Percentiles rank a stretch among this genome's conserved stretches.
These are phyloP conservation scores for Cadophora malorum DNA, from an alignment of 2,329 filamentous ascomycete species.

Conservation along the genomic window DNA sequence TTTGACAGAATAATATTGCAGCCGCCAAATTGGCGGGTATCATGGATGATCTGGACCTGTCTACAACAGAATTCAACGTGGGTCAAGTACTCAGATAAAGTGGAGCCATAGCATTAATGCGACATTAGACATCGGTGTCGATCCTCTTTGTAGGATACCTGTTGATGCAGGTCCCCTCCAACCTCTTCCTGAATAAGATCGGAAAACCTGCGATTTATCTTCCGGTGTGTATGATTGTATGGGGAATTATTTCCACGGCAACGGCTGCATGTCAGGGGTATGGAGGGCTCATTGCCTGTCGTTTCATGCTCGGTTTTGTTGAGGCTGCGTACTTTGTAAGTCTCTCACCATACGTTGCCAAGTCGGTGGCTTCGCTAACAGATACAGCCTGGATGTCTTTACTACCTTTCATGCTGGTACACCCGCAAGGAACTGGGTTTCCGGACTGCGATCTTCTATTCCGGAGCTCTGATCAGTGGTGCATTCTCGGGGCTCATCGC, in stretches of 20 bases:
- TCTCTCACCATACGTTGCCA: background rate
- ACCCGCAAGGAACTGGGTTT: slow-evolving; percentile 71
- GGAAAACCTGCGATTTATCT: slow-evolving; percentile 58
- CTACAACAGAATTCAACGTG: slow-evolving; percentile 51
- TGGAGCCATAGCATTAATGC: slow-evolving; percentile 14
- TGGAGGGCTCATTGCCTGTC: slow-evolving; percentile 52
- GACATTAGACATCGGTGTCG: slow-evolving; percentile 48
- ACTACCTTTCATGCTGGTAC: slow-evolving; percentile 72
- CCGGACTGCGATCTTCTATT: slow-evolving; percentile 70
- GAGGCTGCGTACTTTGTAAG: slow-evolving; percentile 62
- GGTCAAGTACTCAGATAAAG: background rate
- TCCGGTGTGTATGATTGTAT: slow-evolving; percentile 55
- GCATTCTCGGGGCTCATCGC: slow-evolving; percentile 73
- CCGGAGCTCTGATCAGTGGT: slow-evolving; percentile 71
- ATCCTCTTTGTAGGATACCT: slow-evolving; percentile 50
- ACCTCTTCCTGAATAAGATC: slow-evolving; percentile 56
- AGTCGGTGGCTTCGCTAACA: slow-evolving; percentile 8
- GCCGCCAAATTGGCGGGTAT: slow-evolving; percentile 59
- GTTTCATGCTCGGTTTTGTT: slow-evolving; percentile 59
- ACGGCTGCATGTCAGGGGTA: slow-evolving; percentile 57
- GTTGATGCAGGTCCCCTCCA: slow-evolving; percentile 54
- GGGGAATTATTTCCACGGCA: slow-evolving; percentile 56
- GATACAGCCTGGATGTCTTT: slow-evolving; percentile 61
- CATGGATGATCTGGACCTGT: slow-evolving; percentile 50
- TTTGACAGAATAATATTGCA: slow-evolving; percentile 58